Evolutionary conservation across 2,329 filamentous ascomycete species (phyloP), one percentile per base, ranked within the genome.

Genomic region (Gnomoniopsis sp.): DNA sequence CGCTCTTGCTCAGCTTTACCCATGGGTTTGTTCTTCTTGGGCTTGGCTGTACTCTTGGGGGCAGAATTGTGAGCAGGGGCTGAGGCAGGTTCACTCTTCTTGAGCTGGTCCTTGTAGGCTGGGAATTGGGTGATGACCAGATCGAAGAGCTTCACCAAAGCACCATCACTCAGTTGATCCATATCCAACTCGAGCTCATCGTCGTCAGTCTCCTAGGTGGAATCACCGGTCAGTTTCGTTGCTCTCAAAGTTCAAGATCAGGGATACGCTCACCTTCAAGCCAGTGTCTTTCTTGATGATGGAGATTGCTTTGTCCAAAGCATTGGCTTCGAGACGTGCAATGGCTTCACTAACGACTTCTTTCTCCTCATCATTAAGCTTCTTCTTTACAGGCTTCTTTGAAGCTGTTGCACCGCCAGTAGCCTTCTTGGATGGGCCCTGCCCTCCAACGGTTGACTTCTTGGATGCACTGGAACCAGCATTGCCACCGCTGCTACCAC

Each of bases 201-300:
- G 22, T 79, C 79, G 34, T 79, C 82, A 63, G 84, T 85, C 70
- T 86, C 83, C 80, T 83, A 55, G 48, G 44, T 43, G 17, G 21
- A 58, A 38, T 47, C 50, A 64, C 69, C 61, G 60, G 55, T 63
- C 51, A 60, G 56, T 56, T 33, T 82, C 41, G 14, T 41, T 48
- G 14, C 21, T 19, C 46, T 26, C 3, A 55, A 21, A 22, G 23
- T 7, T 30, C 17, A 7, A 2, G 10, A 49, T 23, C 23, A 38
- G 23, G 46, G 12, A 55, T 11, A 43, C 36, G 36, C 79, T 84
- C 82, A 77, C 95, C 79, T 79, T 88, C 79, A 75, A 90, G 77
- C 78, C 90, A 74, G 77, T 96, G 65, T 96, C 93, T 64, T 85
- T 86, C 71, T 96, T 91, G 69, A 99, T 98, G 62, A 98, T 93